Conservation (phyloP, 2,329 filamentous ascomycete species). For the Cladobotryum protrusum region DNA sequence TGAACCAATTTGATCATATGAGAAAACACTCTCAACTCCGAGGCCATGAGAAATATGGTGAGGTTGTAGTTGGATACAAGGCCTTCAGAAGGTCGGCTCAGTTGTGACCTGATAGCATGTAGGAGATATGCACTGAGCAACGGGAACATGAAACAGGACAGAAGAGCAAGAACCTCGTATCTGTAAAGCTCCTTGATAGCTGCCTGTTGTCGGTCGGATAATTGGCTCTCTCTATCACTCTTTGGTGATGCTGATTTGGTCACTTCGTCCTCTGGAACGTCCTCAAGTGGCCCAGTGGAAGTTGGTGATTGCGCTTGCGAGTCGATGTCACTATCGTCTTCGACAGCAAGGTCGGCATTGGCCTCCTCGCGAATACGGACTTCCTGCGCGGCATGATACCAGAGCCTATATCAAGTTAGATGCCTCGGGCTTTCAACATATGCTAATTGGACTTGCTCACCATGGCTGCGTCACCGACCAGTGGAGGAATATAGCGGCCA, state of each 20-base stretch:
- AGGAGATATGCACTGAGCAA: conserved; percentile 75
- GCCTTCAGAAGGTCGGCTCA: conserved; percentile 77
- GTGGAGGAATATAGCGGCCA: conserved; percentile 82
- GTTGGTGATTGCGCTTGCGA: conserved; percentile 16
- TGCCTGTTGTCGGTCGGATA: conserved; percentile 23
- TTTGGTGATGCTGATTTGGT: conserved; percentile 10
- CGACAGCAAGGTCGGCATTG: conserved; percentile 34
- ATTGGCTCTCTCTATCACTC: background rate
- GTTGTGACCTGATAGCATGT: conserved; percentile 71
- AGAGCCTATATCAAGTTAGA: conserved; percentile 44
- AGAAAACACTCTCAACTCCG: conserved; percentile 75
- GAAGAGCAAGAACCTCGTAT: conserved; percentile 69
- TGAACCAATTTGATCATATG: conserved; percentile 78
- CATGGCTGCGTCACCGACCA: conserved; percentile 90
- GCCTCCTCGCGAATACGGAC: conserved; percentile 48
- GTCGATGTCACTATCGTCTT: conserved; percentile 41
- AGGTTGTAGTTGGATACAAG: conserved; percentile 90
- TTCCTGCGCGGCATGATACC: conserved; percentile 67
- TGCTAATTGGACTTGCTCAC: conserved; percentile 40
- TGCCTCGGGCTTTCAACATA: background rate
- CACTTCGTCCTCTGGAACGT: conserved; percentile 41
- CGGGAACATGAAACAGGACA: conserved; percentile 74
- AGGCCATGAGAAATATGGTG: conserved; percentile 80
- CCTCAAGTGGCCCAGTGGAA: conserved; percentile 26
- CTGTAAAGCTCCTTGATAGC: conserved; percentile 60